Evolutionary conservation across 805 yeast species (phyloP).

Genomic region (Metschnikowia arizonensis): DNA sequence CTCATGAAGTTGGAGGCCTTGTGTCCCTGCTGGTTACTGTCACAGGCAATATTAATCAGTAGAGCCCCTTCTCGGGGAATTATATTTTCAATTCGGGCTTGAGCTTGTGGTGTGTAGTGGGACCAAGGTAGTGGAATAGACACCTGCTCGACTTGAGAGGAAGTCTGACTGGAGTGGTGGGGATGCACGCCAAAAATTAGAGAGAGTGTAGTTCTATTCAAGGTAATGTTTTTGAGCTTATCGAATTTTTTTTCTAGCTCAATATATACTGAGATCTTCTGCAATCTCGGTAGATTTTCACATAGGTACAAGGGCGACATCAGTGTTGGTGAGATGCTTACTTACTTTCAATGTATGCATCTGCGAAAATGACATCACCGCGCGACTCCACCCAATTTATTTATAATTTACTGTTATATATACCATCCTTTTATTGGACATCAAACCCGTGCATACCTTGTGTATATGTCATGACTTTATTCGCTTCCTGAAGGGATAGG

Average conservation of each 20-base stretch:
- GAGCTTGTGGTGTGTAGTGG: background rate
- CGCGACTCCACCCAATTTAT: background rate
- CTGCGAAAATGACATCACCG: slow-evolving; percentile 1
- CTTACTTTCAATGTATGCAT: background rate
- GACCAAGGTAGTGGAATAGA: background rate
- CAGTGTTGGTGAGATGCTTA: background rate
- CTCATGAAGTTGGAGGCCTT: slow-evolving; percentile 10
- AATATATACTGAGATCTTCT: slow-evolving; percentile 13
- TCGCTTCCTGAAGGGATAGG: slow-evolving; percentile 2
- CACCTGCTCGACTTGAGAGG: background rate
- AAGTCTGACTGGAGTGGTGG: background rate
- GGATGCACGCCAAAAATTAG: background rate
- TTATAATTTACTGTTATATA: too few relatives aligned
- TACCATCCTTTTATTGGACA: too few relatives aligned
- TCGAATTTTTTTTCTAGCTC: background rate
- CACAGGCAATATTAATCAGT: background rate
- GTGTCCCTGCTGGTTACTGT: background rate
- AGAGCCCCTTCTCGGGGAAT: background rate
- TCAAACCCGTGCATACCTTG: background rate
- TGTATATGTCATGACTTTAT: background rate
- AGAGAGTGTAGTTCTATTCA: background rate
- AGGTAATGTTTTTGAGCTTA: background rate
- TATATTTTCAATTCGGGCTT: background rate
- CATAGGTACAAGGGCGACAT: slow-evolving; percentile 11
- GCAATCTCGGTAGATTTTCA: slow-evolving; percentile 17